These are phyloP conservation scores for Dichotomocladium elegans DNA, from an alignment of 371 early-diverging fungal species.

Conservation along the genomic window DNA sequence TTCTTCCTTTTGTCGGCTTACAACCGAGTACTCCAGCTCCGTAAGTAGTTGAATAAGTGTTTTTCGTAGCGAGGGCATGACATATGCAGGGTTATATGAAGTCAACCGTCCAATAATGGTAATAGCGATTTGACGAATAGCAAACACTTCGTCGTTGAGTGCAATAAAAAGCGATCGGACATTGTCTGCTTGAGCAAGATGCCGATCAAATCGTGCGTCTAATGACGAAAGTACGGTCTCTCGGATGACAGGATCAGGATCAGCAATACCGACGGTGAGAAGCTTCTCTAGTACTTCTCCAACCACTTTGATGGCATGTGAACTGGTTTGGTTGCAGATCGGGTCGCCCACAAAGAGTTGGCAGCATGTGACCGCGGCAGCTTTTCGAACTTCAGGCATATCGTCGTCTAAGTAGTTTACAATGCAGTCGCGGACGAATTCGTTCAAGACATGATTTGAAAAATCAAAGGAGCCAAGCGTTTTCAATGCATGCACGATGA, in stretches of 20 bases:
- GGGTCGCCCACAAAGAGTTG: slow-evolving; percentile 77
- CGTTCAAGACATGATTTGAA: slow-evolving; percentile 75
- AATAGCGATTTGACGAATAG: slow-evolving; percentile 84
- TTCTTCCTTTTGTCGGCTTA: slow-evolving; percentile 88
- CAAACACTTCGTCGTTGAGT: slow-evolving; percentile 90
- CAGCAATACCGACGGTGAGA: slow-evolving; percentile 88
- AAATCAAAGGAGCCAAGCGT: slow-evolving; percentile 91
- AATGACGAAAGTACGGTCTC: slow-evolving; percentile 78
- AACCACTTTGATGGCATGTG: slow-evolving; percentile 83
- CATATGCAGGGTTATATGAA: slow-evolving; percentile 88
- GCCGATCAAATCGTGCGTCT: slow-evolving; percentile 84
- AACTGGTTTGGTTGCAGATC: slow-evolving; percentile 75
- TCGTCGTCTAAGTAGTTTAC: slow-evolving; percentile 86
- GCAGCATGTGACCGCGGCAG: slow-evolving; percentile 88
- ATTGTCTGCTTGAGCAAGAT: slow-evolving; percentile 89
- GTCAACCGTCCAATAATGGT: slow-evolving; percentile 86
- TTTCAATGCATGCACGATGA: slow-evolving; percentile 80
- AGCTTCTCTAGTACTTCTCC: slow-evolving; percentile 87
- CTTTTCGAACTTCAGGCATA: slow-evolving; percentile 75
- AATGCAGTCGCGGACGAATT: slow-evolving; percentile 88
- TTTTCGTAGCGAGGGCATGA: slow-evolving; percentile 87
- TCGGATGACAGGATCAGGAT: slow-evolving; percentile 80
- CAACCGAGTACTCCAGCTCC: slow-evolving; percentile 86
- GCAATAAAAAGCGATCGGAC: slow-evolving; percentile 87
- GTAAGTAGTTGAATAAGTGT: slow-evolving; percentile 87